A percentile compares a stretch with the other conserved stretches of the same genome.
These are phyloP conservation scores for Solanum corneliomulleri DNA, from an alignment of 257 asterid species.

Conservation along the genomic window DNA sequence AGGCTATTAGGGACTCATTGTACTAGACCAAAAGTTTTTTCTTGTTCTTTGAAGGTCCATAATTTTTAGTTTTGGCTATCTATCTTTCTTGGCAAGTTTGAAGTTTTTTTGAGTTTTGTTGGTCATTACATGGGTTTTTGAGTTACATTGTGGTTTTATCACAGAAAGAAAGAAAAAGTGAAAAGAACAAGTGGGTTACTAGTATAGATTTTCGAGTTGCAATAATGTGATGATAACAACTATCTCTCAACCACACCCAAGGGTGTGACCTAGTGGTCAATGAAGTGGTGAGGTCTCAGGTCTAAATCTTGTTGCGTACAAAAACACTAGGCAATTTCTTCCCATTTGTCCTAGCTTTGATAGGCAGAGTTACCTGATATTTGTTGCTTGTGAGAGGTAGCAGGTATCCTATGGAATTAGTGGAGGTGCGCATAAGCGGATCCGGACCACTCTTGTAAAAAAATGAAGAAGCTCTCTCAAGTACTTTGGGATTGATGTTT, in stretches of 20 bases:
- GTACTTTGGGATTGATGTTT: background rate
- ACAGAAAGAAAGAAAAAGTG: background rate
- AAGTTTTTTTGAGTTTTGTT: background rate
- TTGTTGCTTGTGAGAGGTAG: background rate
- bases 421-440: background rate
- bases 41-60: background rate
- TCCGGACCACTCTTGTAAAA: background rate
- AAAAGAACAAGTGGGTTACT: background rate
- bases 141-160: background rate
- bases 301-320: background rate
- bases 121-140: background rate
- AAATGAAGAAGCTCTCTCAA: background rate
- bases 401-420: background rate
- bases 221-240: background rate
- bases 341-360: background rate
- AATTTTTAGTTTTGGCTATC: background rate
- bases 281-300: background rate
- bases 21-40: background rate
- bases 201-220: background rate
- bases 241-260: background rate
- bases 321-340: background rate
- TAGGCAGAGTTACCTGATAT: background rate
- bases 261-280: background rate
- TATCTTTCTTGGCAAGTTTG: background rate
- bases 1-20: background rate